A percentile compares a stretch with the other conserved stretches of the same genome.
Conservation (phyloP, 2,329 filamentous ascomycete genomes). For the Xylaria sp. region DNA sequence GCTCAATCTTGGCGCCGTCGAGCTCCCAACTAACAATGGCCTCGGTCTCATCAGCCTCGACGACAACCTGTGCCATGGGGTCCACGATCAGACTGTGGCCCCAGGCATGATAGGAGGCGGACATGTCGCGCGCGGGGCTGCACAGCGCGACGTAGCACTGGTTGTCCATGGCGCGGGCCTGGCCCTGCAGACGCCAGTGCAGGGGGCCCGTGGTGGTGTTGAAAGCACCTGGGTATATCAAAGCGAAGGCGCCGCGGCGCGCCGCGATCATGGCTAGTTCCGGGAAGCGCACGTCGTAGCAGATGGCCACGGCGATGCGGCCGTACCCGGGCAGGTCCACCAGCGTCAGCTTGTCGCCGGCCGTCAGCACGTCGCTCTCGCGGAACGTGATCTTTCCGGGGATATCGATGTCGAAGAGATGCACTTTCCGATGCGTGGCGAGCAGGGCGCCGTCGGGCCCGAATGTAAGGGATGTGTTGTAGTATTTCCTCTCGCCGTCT, state of each 20-base stretch:
- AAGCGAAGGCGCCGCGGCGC: slow-evolving; percentile 83
- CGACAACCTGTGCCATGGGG: slow-evolving; percentile 85
- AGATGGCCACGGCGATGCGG: slow-evolving; percentile 88
- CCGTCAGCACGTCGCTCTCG: slow-evolving; percentile 88
- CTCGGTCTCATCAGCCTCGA: slow-evolving; percentile 82
- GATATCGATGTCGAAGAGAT: slow-evolving; percentile 98
- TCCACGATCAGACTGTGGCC: slow-evolving; percentile 91
- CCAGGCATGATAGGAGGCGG: slow-evolving; percentile 85
- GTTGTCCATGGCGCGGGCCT: slow-evolving; percentile 90
- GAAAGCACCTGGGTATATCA: slow-evolving; percentile 97
- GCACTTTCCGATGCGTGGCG: slow-evolving; percentile 91
- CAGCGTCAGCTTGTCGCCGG: slow-evolving; percentile 86
- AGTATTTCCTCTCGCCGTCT: slow-evolving; percentile 69
- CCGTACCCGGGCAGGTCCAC: slow-evolving; percentile 91
- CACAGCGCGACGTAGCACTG: slow-evolving; percentile 94
- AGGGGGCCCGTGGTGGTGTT: slow-evolving; percentile 91
- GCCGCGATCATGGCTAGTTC: slow-evolving; percentile 92
- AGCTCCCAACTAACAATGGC: slow-evolving; percentile 80
- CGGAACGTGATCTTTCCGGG: slow-evolving; percentile 92
- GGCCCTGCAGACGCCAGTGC: slow-evolving; percentile 88
- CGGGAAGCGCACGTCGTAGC: slow-evolving; percentile 97
- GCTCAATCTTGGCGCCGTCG: slow-evolving; percentile 73
- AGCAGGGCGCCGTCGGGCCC: slow-evolving; percentile 80
- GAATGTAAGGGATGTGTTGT: slow-evolving; percentile 92
- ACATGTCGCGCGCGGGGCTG: slow-evolving; percentile 84